Evolutionary conservation across 306 rosid genomes (phyloP).

Genomic region (Sicyos edulis): DNA sequence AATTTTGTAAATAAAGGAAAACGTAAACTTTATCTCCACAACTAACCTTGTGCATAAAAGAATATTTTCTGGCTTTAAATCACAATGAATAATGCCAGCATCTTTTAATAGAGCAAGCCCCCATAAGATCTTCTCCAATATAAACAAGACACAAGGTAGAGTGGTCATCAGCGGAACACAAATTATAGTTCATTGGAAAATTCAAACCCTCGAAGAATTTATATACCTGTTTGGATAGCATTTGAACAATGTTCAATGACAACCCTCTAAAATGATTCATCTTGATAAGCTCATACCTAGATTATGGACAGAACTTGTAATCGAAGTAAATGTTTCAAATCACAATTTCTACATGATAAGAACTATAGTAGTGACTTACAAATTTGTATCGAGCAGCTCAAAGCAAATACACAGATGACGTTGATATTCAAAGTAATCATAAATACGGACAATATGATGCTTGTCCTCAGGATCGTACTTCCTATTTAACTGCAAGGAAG

Average conservation of each 20-base stretch:
- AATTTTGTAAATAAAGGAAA: not conserved
- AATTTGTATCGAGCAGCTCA: conserved; percentile 89
- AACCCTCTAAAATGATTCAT: conserved; percentile 92
- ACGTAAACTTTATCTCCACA: conserved; percentile 18
- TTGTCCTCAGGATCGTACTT: conserved; percentile 98
- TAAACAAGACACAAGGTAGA: conserved; percentile 19
- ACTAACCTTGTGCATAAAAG: conserved; percentile 81
- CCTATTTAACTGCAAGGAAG: conserved; percentile 69
- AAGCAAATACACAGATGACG: conserved; percentile 98
- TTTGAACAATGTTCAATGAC: conserved; percentile 85
- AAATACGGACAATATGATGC: conserved; percentile 97
- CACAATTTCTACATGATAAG: not conserved
- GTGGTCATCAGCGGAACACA: conserved; percentile 16
- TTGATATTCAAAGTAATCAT: conserved; percentile 88
- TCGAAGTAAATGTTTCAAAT: conserved; percentile 4
- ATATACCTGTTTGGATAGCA: conserved; percentile 88
- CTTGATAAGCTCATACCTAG: conserved; percentile 97
- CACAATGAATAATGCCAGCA: conserved; percentile 98
- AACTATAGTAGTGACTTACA: conserved; percentile 51
- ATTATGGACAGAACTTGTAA: conserved; percentile 17
- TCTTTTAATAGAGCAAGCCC: conserved; percentile 86
- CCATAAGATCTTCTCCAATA: conserved; percentile 59
- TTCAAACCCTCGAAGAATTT: conserved; percentile 23
- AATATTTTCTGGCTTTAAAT: conserved; percentile 99
- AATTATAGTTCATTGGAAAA: not conserved